Evolutionary conservation across 164 flowering plant genomes (phyloP).

Genomic region (Piper longum): DNA sequence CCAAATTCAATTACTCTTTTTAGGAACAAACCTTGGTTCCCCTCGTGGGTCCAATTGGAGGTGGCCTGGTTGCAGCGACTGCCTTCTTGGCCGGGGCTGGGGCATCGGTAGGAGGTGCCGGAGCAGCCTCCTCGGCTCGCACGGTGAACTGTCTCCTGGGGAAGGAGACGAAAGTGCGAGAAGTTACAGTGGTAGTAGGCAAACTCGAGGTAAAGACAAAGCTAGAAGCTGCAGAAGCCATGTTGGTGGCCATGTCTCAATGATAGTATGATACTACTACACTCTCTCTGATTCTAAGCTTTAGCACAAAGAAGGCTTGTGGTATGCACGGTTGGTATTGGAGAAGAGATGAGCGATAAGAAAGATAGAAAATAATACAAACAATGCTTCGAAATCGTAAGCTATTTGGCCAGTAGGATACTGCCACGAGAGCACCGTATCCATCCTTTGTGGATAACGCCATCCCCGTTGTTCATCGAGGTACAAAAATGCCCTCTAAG

Average conservation of each 20-base stretch:
- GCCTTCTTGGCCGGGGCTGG: slow-evolving; percentile 22
- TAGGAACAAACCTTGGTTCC: slow-evolving; percentile 54
- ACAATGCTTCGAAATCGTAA: background rate
- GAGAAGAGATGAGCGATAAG: background rate
- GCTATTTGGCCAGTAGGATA: slow-evolving; percentile 31
- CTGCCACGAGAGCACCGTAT: slow-evolving; percentile 56
- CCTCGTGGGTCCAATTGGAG: slow-evolving; percentile 94
- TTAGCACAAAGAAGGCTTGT: background rate
- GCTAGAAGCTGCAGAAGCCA: slow-evolving; percentile 66
- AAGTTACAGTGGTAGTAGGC: slow-evolving; percentile 16
- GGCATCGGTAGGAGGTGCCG: slow-evolving; percentile 32
- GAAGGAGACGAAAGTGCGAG: slow-evolving; percentile 20
- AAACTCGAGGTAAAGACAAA: slow-evolving; percentile 31
- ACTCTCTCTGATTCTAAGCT: background rate
- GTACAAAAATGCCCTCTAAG: background rate
- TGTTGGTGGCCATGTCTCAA: slow-evolving; percentile 45
- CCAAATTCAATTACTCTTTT: background rate
- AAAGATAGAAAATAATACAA: background rate
- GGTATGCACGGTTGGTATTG: background rate
- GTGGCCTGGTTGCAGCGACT: slow-evolving; percentile 36
- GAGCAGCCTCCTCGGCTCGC: slow-evolving; percentile 50
- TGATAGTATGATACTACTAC: slow-evolving; percentile 1
- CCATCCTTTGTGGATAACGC: slow-evolving; percentile 42
- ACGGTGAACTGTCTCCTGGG: slow-evolving; percentile 40
- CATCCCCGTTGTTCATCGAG: background rate